Evolutionary conservation across 176 grass and related monocot genomes (phyloP), one percentile per base, ranked within the genome.

Genomic region (Hordeum marinum): DNA sequence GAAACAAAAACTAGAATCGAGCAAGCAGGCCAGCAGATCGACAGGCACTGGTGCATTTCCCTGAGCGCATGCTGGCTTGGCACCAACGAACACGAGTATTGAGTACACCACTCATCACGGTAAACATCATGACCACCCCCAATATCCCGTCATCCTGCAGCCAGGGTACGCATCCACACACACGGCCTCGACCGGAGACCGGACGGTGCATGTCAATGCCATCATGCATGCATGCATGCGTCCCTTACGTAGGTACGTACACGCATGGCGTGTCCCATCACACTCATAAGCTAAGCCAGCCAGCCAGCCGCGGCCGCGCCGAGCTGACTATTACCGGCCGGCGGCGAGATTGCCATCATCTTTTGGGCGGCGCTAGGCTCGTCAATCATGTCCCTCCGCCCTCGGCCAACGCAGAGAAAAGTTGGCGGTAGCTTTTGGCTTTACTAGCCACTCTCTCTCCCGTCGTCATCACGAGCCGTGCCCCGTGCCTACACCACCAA

Each of bases 201-300:
- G 13, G 15, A 52, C 6, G 48, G 48, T 15, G 7, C 27, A 29
- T 5, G 31, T 3, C n/a, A n/a, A 48, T 48, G 69, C 39, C 40
- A 85, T 85, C n/a, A 85, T 15, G 31, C 32, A 34, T 29, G 43
- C 43, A 46, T 14, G 0, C 43, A 46, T 68, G 74, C 43, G 59
- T 25, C 32, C 35, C 62, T 78, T 57, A 77, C 73, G 72, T 57
- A 27, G 82, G 43, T 55, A 40, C 72, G 72, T 77, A 67, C 71
- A 67, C 83, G 83, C 74, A 68, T 85, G 83, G 75, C 82, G 2
- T 77, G 82, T 84, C 72, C 27, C 42, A 76, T 64, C 81, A 11
- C 35, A 2, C 7, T 27, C 61, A 46, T 48, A 48, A 48, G 13
- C 45, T 5, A 46, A 45, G 42, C 11, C 12, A 48, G 45, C 13